Evolutionary conservation across 2,329 filamentous ascomycete genomes (phyloP).

Genomic region (Rutstroemia sp.): DNA sequence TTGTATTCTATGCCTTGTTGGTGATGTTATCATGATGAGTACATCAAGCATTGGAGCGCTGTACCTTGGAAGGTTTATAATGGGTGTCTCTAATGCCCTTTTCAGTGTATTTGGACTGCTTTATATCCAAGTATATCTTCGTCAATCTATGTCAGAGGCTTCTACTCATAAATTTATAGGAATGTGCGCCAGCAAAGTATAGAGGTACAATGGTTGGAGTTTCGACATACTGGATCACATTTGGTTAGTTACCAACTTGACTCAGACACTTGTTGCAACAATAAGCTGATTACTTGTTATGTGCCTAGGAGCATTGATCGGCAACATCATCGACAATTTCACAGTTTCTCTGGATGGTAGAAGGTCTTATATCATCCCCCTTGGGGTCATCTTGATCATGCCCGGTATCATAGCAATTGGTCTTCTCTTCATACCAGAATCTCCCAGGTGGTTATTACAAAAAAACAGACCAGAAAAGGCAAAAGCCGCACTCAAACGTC

Average conservation of each 20-base stretch:
- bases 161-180: conserved; percentile 28
- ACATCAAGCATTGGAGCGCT: neutral
- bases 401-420: conserved; percentile 22
- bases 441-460: conserved; percentile 26
- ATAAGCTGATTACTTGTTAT: conserved; percentile 3
- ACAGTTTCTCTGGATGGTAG: conserved; percentile 26
- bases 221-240: conserved; percentile 18
- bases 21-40: neutral
- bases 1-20: neutral
- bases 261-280: neutral
- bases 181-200: neutral
- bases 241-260: neutral
- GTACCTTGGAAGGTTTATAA: neutral
- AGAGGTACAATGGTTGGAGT: conserved; percentile 31
- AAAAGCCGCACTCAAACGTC: conserved; percentile 25
- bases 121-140: neutral
- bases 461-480: conserved; percentile 23
- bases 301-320: conserved; percentile 38
- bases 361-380: conserved; percentile 31
- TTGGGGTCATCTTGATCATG: conserved; percentile 26
- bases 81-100: neutral
- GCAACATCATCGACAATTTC: conserved; percentile 45
- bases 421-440: conserved; percentile 26
- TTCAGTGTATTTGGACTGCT: neutral
- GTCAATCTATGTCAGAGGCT: conserved; percentile 23